Evolutionary conservation across 1,139 yeast species (phyloP).

Genomic region (Suhomyces maxii): DNA sequence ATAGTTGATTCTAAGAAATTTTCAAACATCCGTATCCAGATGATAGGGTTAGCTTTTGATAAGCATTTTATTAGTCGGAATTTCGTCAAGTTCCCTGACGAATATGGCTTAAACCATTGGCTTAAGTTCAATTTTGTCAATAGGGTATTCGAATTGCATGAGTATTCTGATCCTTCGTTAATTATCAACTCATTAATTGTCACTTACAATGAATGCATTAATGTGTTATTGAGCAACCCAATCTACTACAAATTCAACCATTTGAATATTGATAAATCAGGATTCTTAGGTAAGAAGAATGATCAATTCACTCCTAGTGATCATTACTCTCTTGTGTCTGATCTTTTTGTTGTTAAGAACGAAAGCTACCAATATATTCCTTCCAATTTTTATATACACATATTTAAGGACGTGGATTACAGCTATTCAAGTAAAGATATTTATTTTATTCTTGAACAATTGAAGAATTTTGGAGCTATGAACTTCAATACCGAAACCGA

Average conservation of each 20-base stretch:
- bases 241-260: constrained; percentile 5
- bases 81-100: constrained; percentile 22
- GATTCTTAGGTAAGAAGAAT: background rate
- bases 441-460: constrained; percentile 2
- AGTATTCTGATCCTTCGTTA: constrained; percentile 5
- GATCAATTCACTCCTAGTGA: background rate
- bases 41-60: constrained; percentile 19
- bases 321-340: constrained; percentile 1
- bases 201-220: constrained; percentile 8
- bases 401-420: constrained; percentile 8
- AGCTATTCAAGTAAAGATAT: constrained; percentile 9
- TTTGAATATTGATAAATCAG: constrained; percentile 1
- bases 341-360: constrained; percentile 2
- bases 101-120: constrained; percentile 23
- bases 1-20: constrained; percentile 13
- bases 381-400: background rate
- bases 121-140: constrained; percentile 9
- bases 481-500: background rate
- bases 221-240: constrained; percentile 7
- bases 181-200: constrained; percentile 6
- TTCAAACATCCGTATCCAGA: constrained; percentile 20
- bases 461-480: background rate
- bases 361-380: constrained; percentile 5
- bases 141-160: constrained; percentile 3
- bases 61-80: constrained; percentile 12